These are phyloP conservation scores for Coemansia sp. DNA, from an alignment of 192 early-diverging fungal species.

Conservation along the genomic window DNA sequence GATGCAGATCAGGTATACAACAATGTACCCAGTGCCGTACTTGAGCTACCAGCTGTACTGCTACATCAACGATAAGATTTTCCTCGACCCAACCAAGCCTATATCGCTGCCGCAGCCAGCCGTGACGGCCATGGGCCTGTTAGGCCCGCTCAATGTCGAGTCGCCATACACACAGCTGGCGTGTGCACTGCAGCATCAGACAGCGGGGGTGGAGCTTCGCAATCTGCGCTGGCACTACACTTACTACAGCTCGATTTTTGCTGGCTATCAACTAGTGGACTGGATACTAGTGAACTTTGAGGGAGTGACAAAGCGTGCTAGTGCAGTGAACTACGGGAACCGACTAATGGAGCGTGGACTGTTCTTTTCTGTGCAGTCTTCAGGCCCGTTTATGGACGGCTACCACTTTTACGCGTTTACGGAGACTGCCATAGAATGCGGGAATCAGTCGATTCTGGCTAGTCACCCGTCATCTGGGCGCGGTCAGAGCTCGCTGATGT, in stretches of 20 bases:
- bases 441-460: neutral
- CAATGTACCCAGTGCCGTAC: slow-evolving; percentile 38
- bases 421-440: slow-evolving; percentile 15
- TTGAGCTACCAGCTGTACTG: slow-evolving; percentile 26
- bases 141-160: slow-evolving; percentile 47
- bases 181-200: slow-evolving; percentile 67
- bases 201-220: slow-evolving; percentile 63
- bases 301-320: slow-evolving; percentile 70
- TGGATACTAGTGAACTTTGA: slow-evolving; percentile 80
- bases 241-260: slow-evolving; percentile 68
- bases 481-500: slow-evolving; percentile 18
- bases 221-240: slow-evolving; percentile 85
- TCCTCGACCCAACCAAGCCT: slow-evolving; percentile 23
- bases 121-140: neutral
- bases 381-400: slow-evolving; percentile 82
- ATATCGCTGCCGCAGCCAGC: slow-evolving; percentile 34
- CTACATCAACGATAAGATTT: slow-evolving; percentile 33
- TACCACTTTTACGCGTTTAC: slow-evolving; percentile 76
- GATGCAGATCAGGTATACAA: slow-evolving; percentile 49
- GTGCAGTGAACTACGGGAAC: slow-evolving; percentile 79
- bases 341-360: slow-evolving; percentile 71
- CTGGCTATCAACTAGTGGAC: slow-evolving; percentile 83
- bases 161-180: slow-evolving; percentile 59
- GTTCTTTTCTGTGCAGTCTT: slow-evolving; percentile 60
- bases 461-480: neutral